These are phyloP conservation scores for Bipolaris gigantea DNA, from an alignment of 2,329 filamentous ascomycete genomes.

Conservation along the genomic window DNA sequence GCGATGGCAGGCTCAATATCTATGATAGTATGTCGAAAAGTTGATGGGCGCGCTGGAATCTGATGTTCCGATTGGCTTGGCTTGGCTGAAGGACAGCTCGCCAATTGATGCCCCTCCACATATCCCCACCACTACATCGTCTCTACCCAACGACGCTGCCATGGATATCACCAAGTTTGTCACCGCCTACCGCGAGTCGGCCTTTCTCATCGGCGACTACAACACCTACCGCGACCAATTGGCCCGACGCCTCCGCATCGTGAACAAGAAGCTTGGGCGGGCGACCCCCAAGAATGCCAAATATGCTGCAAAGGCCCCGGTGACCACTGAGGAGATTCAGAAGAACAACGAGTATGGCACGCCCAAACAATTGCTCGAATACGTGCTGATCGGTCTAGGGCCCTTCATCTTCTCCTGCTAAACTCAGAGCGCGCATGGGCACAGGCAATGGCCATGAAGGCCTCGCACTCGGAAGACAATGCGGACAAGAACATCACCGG, in stretches of 20 bases:
- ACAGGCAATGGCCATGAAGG: conserved; percentile 92
- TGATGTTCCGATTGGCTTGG: conserved; percentile 19
- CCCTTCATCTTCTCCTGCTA: conserved; percentile 68
- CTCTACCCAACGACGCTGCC: conserved; percentile 12
- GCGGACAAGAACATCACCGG: conserved; percentile 73
- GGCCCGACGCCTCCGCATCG: conserved; percentile 76
- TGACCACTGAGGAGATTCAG: conserved; percentile 75
- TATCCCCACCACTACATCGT: conserved; percentile 12
- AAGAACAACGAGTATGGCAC: conserved; percentile 71
- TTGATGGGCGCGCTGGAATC: conserved; percentile 27
- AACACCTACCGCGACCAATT: conserved; percentile 79
- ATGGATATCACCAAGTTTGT: conserved; percentile 94
- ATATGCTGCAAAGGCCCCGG: conserved; percentile 69
- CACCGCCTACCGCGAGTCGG: conserved; percentile 76
- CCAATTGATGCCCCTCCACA: conserved; percentile 26
- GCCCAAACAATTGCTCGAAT: background rate
- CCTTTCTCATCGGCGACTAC: conserved; percentile 87
- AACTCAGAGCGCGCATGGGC: conserved; percentile 92
- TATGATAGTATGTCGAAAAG: conserved; percentile 25
- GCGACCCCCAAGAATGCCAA: conserved; percentile 85
- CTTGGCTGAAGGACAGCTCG: conserved; percentile 13
- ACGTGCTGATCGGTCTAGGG: conserved; percentile 19
- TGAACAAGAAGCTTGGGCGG: conserved; percentile 82
- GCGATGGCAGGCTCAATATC: conserved; percentile 15
- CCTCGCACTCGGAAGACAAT: conserved; percentile 74